Evolutionary conservation across 257 asterid species (phyloP), one percentile per base, ranked within the genome.

Genomic region (Solanum virginianum): DNA sequence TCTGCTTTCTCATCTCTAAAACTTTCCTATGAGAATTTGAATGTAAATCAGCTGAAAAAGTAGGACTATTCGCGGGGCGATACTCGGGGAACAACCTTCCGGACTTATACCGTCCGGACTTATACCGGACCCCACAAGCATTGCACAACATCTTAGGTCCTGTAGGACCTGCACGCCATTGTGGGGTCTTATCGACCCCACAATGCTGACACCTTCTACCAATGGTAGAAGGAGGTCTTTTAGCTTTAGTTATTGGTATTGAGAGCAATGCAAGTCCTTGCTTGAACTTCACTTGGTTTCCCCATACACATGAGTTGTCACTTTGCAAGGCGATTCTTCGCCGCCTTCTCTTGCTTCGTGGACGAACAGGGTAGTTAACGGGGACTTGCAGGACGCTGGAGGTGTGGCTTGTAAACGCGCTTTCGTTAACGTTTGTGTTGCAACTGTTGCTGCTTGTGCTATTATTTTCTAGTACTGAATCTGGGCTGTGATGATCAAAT

Each of bases 61-160:
- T 93, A 1, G 99, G 99, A 84, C 98, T 95, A 71, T 70, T 92
- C 0, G 97, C 99, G 0, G 99, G 99, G 0, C 99, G 95, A 62
- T 95, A 95, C 94, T 95, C 99, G 0, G 99, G 98, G 29, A 95
- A 86, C 5, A 95, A 92, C 5, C 99, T 95, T 1, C 99, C 99
- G 0, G 98, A 94, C 90, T 94, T 95, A 84, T 89, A 95, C 80
- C 99, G 89, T 1, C 99, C 99, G 0, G 98, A 94, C 90, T 94
- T 95, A 84, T 89, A 95, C 80, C 99, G 89, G 54, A 95, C 99
- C 60, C 99, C 99, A 81, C 99, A 95, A 2, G 99, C 98, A 39
- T 95, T 95, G 85, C 99, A 95, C 20, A 95, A 91, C 0, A 98
- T 92, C 47, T 95, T 95, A 0, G 95, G 97, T 5, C 99, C 99